Evolutionary conservation across 2,329 filamentous ascomycete genomes (phyloP).

Genomic region (Myriosclerotinia curreyana): DNA sequence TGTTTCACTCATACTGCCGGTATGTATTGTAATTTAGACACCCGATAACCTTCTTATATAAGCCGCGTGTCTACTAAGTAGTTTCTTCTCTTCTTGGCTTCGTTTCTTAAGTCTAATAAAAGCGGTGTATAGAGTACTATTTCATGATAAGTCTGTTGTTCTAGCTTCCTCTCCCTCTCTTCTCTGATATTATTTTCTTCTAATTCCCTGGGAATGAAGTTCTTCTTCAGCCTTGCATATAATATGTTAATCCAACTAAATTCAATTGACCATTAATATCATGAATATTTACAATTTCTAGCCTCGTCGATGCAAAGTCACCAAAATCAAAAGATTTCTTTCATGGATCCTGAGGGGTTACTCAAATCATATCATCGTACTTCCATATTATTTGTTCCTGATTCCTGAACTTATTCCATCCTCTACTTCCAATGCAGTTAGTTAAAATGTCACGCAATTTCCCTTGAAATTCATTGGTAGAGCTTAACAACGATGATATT

Average conservation of each 20-base stretch:
- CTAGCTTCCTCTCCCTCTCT: neutral
- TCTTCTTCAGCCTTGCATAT: constrained; percentile 21
- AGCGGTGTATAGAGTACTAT: neutral
- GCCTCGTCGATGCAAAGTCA: constrained; percentile 12
- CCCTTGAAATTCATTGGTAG: neutral
- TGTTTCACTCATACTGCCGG: no score
- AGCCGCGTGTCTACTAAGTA: no score
- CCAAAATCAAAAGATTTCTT: neutral
- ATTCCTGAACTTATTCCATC: neutral
- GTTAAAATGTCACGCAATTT: constrained; percentile 9
- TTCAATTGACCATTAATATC: constrained; percentile 6
- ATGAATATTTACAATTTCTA: constrained; percentile 7
- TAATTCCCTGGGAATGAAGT: neutral
- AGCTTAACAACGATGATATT: neutral
- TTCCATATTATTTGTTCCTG: neutral
- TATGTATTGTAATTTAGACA: no score
- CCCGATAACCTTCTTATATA: no score
- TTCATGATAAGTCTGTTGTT: neutral
- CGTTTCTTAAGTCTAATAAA: no score
- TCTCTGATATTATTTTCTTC: no score
- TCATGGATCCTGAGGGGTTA: neutral
- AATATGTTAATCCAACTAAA: neutral
- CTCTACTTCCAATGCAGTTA: constrained; percentile 1
- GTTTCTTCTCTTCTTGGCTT: no score
- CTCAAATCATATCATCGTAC: constrained; percentile 5